Evolutionary conservation across 2,329 filamentous ascomycete genomes (phyloP).

Genomic region (Calonectria fujianensis): DNA sequence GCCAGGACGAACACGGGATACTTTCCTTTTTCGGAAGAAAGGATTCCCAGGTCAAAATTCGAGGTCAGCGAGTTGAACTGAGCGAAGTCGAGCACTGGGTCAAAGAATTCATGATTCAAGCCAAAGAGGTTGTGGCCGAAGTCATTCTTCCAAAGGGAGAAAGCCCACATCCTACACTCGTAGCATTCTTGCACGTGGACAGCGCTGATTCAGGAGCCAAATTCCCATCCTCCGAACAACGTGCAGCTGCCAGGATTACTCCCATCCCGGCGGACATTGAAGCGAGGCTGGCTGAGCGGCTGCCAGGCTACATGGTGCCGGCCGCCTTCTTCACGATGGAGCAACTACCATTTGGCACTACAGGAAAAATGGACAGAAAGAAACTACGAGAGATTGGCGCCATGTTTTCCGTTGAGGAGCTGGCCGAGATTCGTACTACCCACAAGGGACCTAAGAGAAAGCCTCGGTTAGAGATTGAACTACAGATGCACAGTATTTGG

Average conservation of each 20-base stretch:
- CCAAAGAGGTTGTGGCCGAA: not conserved
- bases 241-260: not conserved
- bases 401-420: constrained; percentile 55
- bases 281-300: constrained; percentile 14
- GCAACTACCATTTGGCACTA: constrained; percentile 40
- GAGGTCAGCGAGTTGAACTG: constrained; percentile 75
- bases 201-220: no score
- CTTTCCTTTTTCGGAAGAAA: constrained; percentile 71
- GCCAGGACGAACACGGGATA: constrained; percentile 63
- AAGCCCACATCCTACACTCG: not conserved
- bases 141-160: not conserved
- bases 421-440: constrained; percentile 58
- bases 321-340: constrained; percentile 37
- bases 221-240: not conserved
- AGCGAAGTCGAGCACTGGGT: constrained; percentile 66
- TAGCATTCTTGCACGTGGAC: not conserved
- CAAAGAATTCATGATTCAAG: constrained; percentile 60
- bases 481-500: constrained; percentile 61
- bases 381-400: constrained; percentile 34
- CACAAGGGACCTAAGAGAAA: constrained; percentile 7
- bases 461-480: constrained; percentile 37
- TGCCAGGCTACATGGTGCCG: constrained; percentile 48
- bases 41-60: constrained; percentile 76
- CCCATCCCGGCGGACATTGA: constrained; percentile 12
- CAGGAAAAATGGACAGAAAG: constrained; percentile 47